Conservation (phyloP, 805 yeast genomes). For the Candida andamanensis region DNA sequence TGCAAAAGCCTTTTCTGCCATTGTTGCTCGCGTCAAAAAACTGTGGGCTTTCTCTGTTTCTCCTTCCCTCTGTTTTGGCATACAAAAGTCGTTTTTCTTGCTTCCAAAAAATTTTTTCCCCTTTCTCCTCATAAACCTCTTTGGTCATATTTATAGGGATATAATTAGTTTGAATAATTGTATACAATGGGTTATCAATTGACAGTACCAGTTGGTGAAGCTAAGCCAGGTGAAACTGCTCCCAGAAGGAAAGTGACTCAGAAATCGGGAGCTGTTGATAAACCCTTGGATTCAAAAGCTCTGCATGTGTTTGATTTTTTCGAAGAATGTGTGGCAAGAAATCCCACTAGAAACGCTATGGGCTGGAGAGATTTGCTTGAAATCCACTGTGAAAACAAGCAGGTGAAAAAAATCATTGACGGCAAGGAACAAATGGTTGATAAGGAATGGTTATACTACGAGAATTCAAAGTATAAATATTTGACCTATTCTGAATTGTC, state of each 20-base stretch:
- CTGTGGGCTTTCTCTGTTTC: no score
- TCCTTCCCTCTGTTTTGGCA: neutral
- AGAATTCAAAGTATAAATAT: constrained; percentile 67
- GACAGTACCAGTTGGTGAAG: constrained; percentile 64
- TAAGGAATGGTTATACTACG: constrained; percentile 86
- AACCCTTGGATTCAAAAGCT: constrained; percentile 63
- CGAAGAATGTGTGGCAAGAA: constrained; percentile 53
- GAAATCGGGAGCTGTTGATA: constrained; percentile 45
- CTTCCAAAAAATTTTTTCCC: neutral
- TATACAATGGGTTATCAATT: constrained; percentile 11
- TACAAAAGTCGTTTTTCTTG: neutral
- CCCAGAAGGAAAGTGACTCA: constrained; percentile 64
- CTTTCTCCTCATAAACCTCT: no score
- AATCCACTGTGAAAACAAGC: constrained; percentile 69
- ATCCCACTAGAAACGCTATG: constrained; percentile 52
- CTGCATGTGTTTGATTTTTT: constrained; percentile 67
- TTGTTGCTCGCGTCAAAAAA: no score
- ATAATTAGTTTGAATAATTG: no score
- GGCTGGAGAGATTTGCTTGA: constrained; percentile 78
- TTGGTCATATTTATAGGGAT: no score
- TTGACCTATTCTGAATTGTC: constrained; percentile 57
- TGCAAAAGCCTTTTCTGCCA: no score
- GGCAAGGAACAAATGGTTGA: constrained; percentile 70
- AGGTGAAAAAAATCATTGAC: constrained; percentile 67
- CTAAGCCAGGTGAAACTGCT: constrained; percentile 73